Evolutionary conservation across 768 basidiomycete species (phyloP), one percentile per base, ranked within the genome.

Genomic region (Pulveroboletus sp.): DNA sequence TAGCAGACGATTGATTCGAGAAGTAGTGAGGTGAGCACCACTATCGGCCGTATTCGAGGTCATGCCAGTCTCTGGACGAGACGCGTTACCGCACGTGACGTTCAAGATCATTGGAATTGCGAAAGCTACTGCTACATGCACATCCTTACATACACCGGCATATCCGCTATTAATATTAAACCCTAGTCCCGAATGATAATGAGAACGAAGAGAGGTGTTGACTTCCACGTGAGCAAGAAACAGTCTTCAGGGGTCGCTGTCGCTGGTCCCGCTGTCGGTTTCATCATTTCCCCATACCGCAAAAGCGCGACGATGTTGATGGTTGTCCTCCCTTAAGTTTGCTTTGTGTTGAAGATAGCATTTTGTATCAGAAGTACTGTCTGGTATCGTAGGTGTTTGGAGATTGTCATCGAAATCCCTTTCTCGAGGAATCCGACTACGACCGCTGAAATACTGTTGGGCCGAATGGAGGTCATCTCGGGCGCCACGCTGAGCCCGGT

Each of bases 201-300:
- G 34, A 39, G 42, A 56, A 50, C 27, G 19, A 47, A 53, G 40
- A 37, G 50, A 39, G 16, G n/a, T 19, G 23, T 24, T n/a, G 34
- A 25, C 21, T 34, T 9, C 25, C 29, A 38, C 16, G 27, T n/a
- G 25, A 19, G 17, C 13, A 23, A 25, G 13, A 20, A 13, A 5
- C 2, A 6, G 29, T 34, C 17, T 6, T 68, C 56, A 74, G 24
- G 60, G 61, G 49, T 85, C 84, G 43, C 77, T 83, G 58, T 90
- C 89, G 53, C 88, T 90, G 13, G 87, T 76, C 59, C 84, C 85
- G 62, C 87, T 89, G 57, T 93, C 90, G 47, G 87, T 91, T 67
- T 92, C 90, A 61, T 93, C 90, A 34, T 90, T 85, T 1, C 90
- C 91, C 81, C 83, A 90, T 11, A 89, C 87, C 17, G 91, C 90